Evolutionary conservation across 176 grass and related monocot species (phyloP).

Genomic region (Echinochloa phyllopogon): DNA sequence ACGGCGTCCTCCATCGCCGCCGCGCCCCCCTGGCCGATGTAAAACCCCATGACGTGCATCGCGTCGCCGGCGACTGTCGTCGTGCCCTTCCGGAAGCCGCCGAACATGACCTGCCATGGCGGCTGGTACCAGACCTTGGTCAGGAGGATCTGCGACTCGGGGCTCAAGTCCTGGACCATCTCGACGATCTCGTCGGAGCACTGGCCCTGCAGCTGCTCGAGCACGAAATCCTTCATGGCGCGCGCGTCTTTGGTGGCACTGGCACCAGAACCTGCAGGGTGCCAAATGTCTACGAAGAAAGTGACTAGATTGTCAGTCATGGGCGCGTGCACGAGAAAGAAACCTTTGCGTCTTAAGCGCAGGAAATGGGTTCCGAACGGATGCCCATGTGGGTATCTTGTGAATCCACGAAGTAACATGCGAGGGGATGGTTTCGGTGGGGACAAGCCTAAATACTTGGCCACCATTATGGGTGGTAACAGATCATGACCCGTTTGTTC

Average conservation of each 20-base stretch:
- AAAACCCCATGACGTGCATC: conserved; percentile 31
- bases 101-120: conserved; percentile 47
- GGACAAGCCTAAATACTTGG: too few relatives aligned
- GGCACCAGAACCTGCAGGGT: not conserved
- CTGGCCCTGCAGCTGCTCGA: conserved; percentile 24
- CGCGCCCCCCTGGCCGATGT: conserved; percentile 60
- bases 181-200: conserved; percentile 37
- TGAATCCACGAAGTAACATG: too few relatives aligned
- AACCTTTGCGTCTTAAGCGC: not conserved
- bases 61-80: conserved; percentile 52
- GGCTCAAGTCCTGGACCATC: conserved; percentile 33
- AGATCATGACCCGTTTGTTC: too few relatives aligned
- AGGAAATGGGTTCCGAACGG: conserved; percentile 16
- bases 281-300: conserved; percentile 1
- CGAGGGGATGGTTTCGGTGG: too few relatives aligned
- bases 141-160: conserved; percentile 21
- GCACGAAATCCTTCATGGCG: not conserved
- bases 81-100: conserved; percentile 38
- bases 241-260: not conserved
- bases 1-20: conserved; percentile 51
- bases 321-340: conserved; percentile 14
- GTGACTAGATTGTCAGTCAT: conserved; percentile 32
- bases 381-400: conserved; percentile 31
- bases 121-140: conserved; percentile 28
- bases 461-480: too few relatives aligned